Evolutionary conservation across 2,329 filamentous ascomycete genomes (phyloP), one percentile per base, ranked within the genome.

Genomic region (Pseudopithomyces chartarum): DNA sequence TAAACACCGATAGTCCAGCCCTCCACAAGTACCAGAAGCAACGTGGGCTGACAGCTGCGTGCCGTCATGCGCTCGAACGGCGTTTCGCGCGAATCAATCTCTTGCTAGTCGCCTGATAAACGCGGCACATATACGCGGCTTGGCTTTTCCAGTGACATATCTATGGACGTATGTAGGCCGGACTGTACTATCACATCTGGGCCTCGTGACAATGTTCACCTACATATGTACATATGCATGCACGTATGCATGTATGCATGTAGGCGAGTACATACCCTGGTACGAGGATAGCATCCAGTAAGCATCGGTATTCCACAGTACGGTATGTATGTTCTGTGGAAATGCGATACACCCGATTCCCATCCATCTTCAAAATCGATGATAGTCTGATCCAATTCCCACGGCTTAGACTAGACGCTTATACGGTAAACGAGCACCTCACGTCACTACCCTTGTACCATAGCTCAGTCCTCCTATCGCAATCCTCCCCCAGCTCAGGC

Each of bases 151-250:
- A 26, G 32, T 36, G 26, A 29, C 26, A 29, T 29, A 29, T 29
- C 8, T 29, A 29, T 29, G 8, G 34, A 20, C 46, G 32, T 17
- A 38, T 48, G 19, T 29, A 34, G 26, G 29, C 13, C 15, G 44
- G 44, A 34, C n/a, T 11, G 15, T 34, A 12, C 29, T 12, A 12
- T 47, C 29, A 34, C 44, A 36, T 20, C 6, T 1, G 1, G 19
- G 44, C 44, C n/a, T 47, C 29, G 44, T 47, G 44, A 33, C 26
- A 33, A n/a, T n/a, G n/a, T n/a, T n/a, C n/a, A n/a, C n/a, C n/a
- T n/a, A n/a, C n/a, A n/a, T n/a, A 40, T 17, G 15, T 15, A 17
- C 19, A 17, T 6, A 6, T 6, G 38, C 38, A 20, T 40, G 13
- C n/a, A 20, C 23, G 13, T 33, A 12, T 8, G 15, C n/a, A 17